Conservation (phyloP, 176 grass and related monocot genomes). For the Areca catechu region DNA sequence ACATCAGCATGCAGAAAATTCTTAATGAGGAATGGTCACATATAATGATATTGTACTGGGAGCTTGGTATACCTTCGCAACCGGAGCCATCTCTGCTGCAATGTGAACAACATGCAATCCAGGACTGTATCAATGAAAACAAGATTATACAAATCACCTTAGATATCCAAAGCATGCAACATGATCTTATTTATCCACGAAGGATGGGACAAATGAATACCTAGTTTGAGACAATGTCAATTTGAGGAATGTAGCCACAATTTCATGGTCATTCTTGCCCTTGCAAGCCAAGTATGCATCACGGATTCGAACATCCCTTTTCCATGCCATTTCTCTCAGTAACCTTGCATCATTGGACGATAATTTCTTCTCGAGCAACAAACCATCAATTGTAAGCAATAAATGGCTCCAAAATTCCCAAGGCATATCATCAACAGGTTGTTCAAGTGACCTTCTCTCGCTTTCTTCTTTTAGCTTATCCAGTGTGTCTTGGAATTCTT, state of each 20-base stretch:
- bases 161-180: too few species aligned
- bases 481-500: slow-evolving; percentile 67
- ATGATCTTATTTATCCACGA: background rate
- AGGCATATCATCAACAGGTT: slow-evolving; percentile 42
- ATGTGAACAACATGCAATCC: slow-evolving; percentile 85
- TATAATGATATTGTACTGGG: slow-evolving; percentile 1
- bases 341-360: slow-evolving; percentile 42
- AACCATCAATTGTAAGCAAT: slow-evolving; percentile 69
- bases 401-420: slow-evolving; percentile 76
- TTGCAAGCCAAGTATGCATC: slow-evolving; percentile 70
- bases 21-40: background rate
- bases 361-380: slow-evolving; percentile 93
- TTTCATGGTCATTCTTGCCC: slow-evolving; percentile 58
- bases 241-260: slow-evolving; percentile 64
- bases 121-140: slow-evolving; percentile 47
- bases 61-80: slow-evolving; percentile 63
- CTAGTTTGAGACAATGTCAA: slow-evolving; percentile 46
- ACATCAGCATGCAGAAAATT: too few species aligned
- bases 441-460: slow-evolving; percentile 34
- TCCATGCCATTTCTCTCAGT: slow-evolving; percentile 65
- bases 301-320: slow-evolving; percentile 55
- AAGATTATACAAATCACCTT: background rate
- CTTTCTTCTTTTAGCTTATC: slow-evolving; percentile 67
- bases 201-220: slow-evolving; percentile 28
- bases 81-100: slow-evolving; percentile 97